Percentiles rank a stretch among this genome's conserved stretches.
Conservation (phyloP, 352 stramenopile genomes). For the Phytophthora chlamydospora region DNA sequence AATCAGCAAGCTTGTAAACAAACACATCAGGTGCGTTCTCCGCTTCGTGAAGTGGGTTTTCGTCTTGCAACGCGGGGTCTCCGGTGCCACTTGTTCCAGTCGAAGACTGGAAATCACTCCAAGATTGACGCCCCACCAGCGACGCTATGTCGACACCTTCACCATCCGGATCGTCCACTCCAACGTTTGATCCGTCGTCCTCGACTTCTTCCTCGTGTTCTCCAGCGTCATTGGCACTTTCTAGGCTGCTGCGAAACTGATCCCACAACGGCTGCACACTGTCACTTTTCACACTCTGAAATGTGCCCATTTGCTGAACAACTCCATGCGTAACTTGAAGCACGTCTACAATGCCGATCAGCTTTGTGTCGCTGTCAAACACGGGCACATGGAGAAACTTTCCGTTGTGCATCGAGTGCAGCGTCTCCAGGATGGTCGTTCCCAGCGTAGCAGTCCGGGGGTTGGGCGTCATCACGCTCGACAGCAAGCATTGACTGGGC, state of each 20-base stretch:
- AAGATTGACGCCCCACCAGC: slow-evolving; percentile 46
- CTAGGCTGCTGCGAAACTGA: slow-evolving; percentile 69
- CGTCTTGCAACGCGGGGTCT: slow-evolving; percentile 32
- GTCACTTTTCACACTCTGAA: slow-evolving; percentile 73
- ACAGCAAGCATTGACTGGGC: slow-evolving; percentile 82
- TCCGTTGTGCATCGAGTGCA: slow-evolving; percentile 98
- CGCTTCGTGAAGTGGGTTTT: slow-evolving; percentile 38
- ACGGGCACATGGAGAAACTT: slow-evolving; percentile 97
- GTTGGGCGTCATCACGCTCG: slow-evolving; percentile 94
- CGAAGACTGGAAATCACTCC: slow-evolving; percentile 55
- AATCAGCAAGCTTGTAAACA: slow-evolving; percentile 86
- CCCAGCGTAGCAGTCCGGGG: slow-evolving; percentile 92
- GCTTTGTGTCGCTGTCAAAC: slow-evolving; percentile 85
- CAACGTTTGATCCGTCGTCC: slow-evolving; percentile 43
- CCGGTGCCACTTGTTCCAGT: slow-evolving; percentile 29
- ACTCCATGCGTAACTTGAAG: slow-evolving; percentile 93
- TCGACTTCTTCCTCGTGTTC: slow-evolving; percentile 42
- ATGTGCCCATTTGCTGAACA: slow-evolving; percentile 84
- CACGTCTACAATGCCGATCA: slow-evolving; percentile 96
- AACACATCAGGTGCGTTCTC: slow-evolving; percentile 58
- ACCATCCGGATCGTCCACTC: slow-evolving; percentile 36
- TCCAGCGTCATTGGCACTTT: slow-evolving; percentile 36
- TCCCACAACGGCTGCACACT: slow-evolving; percentile 79
- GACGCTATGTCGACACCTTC: slow-evolving; percentile 36
- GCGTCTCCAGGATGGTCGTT: slow-evolving; percentile 95